Evolutionary conservation across 495 filamentous ascomycete species (phyloP).

Genomic region (Staphylotrichum longicolle): DNA sequence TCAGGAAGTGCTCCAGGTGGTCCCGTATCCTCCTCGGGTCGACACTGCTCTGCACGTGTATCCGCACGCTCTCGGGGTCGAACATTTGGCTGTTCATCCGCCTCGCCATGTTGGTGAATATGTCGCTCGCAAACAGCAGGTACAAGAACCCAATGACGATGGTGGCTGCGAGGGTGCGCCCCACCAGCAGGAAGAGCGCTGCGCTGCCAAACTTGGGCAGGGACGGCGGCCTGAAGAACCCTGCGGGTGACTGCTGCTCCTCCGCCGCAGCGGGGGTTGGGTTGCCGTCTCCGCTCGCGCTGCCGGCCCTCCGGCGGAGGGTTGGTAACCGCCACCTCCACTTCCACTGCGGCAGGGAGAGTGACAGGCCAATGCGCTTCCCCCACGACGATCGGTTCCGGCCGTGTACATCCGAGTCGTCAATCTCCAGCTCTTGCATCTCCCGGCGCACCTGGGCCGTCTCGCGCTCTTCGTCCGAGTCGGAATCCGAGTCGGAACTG

Average conservation of each 20-base stretch:
- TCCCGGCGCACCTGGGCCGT: constrained; percentile 67
- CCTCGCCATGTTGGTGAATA: constrained; percentile 63
- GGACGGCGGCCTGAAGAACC: constrained; percentile 16
- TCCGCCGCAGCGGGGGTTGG: not conserved
- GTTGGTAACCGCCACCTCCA: constrained; percentile 51
- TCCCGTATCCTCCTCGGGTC: constrained; percentile 65
- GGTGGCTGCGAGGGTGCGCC: constrained; percentile 69
- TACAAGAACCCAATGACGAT: constrained; percentile 76
- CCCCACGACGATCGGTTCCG: constrained; percentile 43
- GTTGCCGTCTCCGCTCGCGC: constrained; percentile 5
- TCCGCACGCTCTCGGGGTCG: constrained; percentile 65
- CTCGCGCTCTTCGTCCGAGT: constrained; percentile 42
- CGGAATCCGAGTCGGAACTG: constrained; percentile 40
- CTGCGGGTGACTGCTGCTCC: constrained; percentile 1
- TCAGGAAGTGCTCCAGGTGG: constrained; percentile 67
- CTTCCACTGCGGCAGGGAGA: constrained; percentile 46
- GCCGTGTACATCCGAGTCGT: constrained; percentile 60
- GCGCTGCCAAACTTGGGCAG: constrained; percentile 33
- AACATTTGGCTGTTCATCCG: constrained; percentile 53
- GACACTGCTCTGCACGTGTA: constrained; percentile 66
- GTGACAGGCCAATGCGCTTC: constrained; percentile 46
- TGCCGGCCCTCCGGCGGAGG: constrained; percentile 34
- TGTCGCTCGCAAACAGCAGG: constrained; percentile 75
- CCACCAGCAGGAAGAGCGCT: constrained; percentile 48
- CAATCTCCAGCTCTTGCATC: constrained; percentile 86